These are phyloP conservation scores for Cladosporium cucumerinum DNA, from an alignment of 2,329 filamentous ascomycete genomes.

Conservation along the genomic window DNA sequence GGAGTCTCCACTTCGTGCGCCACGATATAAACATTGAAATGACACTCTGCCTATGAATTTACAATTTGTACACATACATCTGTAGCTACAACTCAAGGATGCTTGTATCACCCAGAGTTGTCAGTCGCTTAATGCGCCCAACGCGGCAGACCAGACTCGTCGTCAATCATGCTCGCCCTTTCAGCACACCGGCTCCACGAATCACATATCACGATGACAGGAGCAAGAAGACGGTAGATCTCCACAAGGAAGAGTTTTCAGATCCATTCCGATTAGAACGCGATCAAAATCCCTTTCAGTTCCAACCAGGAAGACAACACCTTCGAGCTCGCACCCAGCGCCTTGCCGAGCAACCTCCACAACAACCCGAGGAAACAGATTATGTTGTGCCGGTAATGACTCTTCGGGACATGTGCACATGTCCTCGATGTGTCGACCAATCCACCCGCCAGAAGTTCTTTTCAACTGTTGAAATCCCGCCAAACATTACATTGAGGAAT, in stretches of 20 bases:
- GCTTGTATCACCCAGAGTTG: not conserved
- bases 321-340: not conserved
- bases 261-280: not conserved
- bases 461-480: constrained; percentile 61
- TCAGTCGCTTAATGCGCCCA: not conserved
- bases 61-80: not conserved
- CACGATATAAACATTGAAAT: not conserved
- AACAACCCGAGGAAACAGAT: not conserved
- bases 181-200: not conserved
- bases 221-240: not conserved
- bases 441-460: constrained; percentile 63
- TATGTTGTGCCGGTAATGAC: constrained; percentile 19
- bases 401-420: constrained; percentile 59
- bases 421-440: constrained; percentile 55
- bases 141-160: not conserved
- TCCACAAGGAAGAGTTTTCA: not conserved
- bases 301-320: not conserved
- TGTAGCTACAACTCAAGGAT: not conserved
- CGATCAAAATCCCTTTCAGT: not conserved
- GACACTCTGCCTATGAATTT: not conserved
- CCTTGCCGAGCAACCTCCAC: not conserved
- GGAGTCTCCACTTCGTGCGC: not conserved
- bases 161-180: not conserved
- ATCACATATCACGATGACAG: not conserved
- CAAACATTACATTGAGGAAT: constrained; percentile 41